These are phyloP conservation scores for Sisymbrium irio DNA, from an alignment of 345 rosid species.

Conservation along the genomic window DNA sequence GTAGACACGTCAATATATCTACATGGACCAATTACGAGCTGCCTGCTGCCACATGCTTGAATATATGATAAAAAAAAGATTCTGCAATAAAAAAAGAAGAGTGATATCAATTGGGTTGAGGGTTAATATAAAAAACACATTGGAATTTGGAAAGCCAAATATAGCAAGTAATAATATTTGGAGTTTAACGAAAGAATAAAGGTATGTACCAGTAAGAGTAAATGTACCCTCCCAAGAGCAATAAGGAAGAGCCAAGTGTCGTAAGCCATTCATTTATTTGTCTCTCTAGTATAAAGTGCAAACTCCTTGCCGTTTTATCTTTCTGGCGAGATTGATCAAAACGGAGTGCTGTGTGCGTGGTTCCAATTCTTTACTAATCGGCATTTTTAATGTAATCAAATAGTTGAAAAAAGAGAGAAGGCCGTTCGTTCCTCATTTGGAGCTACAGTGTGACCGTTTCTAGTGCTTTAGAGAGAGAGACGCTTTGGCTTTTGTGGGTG, in stretches of 20 bases:
- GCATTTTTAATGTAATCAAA: too few relatives aligned
- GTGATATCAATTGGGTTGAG: neutral
- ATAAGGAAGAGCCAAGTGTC: neutral
- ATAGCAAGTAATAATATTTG: neutral
- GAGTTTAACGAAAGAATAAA: neutral
- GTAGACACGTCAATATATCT: too few relatives aligned
- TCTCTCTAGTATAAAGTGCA: neutral
- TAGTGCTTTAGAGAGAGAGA: neutral
- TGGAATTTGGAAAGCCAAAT: neutral
- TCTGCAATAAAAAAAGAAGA: too few relatives aligned
- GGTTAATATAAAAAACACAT: neutral
- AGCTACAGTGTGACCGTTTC: slow-evolving; percentile 41
- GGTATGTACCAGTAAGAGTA: too few relatives aligned
- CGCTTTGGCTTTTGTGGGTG: slow-evolving; percentile 1
- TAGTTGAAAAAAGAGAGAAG: slow-evolving; percentile 15
- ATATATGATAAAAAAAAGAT: too few relatives aligned
- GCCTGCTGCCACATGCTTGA: too few relatives aligned
- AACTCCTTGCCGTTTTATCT: neutral
- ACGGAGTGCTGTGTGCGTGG: neutral
- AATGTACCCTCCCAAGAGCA: too few relatives aligned
- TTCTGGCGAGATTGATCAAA: neutral
- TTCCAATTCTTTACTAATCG: neutral
- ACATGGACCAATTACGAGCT: too few relatives aligned
- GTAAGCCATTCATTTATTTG: neutral
- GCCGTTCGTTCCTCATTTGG: slow-evolving; percentile 36